A percentile compares a stretch with the other conserved stretches of the same genome.
These are phyloP conservation scores for Phoma sp. DNA, from an alignment of 2,329 filamentous ascomycete species.

Conservation along the genomic window DNA sequence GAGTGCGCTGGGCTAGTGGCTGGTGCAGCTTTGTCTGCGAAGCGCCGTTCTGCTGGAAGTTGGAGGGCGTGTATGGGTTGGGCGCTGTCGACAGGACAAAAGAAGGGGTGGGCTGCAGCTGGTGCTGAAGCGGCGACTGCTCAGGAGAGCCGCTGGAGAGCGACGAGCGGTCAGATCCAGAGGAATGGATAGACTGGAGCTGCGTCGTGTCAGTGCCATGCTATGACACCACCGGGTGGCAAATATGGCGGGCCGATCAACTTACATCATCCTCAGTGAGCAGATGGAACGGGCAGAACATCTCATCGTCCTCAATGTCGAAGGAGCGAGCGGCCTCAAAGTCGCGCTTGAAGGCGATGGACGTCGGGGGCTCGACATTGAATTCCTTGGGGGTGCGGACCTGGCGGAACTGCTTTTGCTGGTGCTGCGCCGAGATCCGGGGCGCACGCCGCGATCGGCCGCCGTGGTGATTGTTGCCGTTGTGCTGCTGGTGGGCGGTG, in stretches of 20 bases:
- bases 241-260: slow-evolving; percentile 30
- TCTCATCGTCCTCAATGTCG: slow-evolving; percentile 92
- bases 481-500: slow-evolving; percentile 68
- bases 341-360: slow-evolving; percentile 80
- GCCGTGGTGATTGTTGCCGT: slow-evolving; percentile 64
- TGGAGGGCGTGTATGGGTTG: slow-evolving; percentile 62
- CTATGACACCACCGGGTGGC: slow-evolving; percentile 34
- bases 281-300: slow-evolving; percentile 87
- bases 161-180: slow-evolving; percentile 89
- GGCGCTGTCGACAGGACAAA: slow-evolving; percentile 72
- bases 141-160: slow-evolving; percentile 93
- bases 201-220: slow-evolving; percentile 53
- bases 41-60: slow-evolving; percentile 61
- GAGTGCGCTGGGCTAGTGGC: slow-evolving; percentile 83
- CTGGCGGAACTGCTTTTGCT: slow-evolving; percentile 86
- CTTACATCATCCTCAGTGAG: slow-evolving; percentile 91
- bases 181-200: slow-evolving; percentile 90
- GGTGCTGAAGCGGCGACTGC: slow-evolving; percentile 87
- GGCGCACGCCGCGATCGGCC: slow-evolving; percentile 85
- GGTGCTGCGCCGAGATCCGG: slow-evolving; percentile 78
- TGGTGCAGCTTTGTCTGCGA: slow-evolving; percentile 85
- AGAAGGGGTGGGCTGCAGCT: slow-evolving; percentile 71
- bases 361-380: slow-evolving; percentile 74
- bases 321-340: slow-evolving; percentile 94
- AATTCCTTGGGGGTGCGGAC: slow-evolving; percentile 84